Evolutionary conservation across 2,329 filamentous ascomycete species (phyloP), one percentile per base, ranked within the genome.

Genomic region (Pseudogymnoascus sp.): DNA sequence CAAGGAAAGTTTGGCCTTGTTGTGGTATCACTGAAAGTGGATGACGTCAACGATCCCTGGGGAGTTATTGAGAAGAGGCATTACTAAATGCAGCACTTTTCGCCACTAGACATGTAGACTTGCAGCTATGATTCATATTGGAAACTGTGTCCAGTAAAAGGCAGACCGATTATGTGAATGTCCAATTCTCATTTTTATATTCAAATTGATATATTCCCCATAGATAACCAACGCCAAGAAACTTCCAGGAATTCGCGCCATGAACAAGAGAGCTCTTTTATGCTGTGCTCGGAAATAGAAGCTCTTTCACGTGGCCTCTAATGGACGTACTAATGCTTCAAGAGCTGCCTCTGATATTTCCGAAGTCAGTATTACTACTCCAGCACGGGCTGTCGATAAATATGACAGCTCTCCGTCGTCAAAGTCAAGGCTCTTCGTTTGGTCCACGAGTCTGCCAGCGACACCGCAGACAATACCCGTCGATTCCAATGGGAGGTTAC

Each of bases 381-480:
- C 92, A 0, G 92, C 90, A 39, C 87, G 82, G 3, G 90, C 91
- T 0, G 92, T 97, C 62, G 88, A 94, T 63, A 97, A 76, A 71
- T 96, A 97, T 61, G 88, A 92, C 74, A 97, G 85, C 71, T 96
- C 91, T 0, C 90, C 82, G 13, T 34, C 61, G 13, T 58, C 59
- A 10, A 34, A n/a, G 5, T 35, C 45, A 26, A 62, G 34, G 35
- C 62, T 26, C 34, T 78, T 74, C 72, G 90, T 85, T 48, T 89
- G 88, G 57, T 88, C 83, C 0, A 91, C 88, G 26, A 97, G 77
- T 59, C 85, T 82, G 23, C 91, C 90, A 0, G 92, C 92, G 2
- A 99, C 90, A 26, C 94, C 92, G 66, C 92, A 96, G 3, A 99
- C 90, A 61, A 99, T 96, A 19, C 92, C 92, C 0, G 92, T 95